Percentiles rank a stretch among this genome's conserved stretches.
These are phyloP conservation scores for Phanerochaete carnosa DNA, from an alignment of 768 basidiomycete species.

Conservation along the genomic window DNA sequence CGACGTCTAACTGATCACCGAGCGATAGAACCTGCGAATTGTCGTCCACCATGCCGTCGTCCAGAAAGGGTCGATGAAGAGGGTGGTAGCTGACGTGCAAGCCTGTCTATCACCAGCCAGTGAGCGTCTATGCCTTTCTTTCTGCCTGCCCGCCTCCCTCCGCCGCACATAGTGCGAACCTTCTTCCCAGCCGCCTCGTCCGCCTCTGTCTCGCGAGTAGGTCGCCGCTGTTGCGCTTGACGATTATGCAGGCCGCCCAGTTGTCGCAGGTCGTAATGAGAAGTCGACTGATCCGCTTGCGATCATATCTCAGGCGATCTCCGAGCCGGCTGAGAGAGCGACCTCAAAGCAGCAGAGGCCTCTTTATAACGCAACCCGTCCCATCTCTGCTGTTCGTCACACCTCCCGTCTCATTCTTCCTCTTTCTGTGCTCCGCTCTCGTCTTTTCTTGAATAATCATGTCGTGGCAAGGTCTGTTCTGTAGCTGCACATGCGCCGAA, in stretches of 20 bases:
- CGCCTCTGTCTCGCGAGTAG: background rate
- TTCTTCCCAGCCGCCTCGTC: background rate
- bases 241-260: background rate
- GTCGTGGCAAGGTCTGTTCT: conserved; percentile 67
- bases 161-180: background rate
- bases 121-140: background rate
- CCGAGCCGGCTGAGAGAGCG: conserved; percentile 5
- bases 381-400: conserved; percentile 8
- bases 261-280: background rate
- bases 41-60: background rate
- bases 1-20: background rate
- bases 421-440: conserved; percentile 1
- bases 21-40: background rate
- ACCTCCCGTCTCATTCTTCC: conserved; percentile 4
- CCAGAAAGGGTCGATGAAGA: background rate
- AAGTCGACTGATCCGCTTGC: conserved; percentile 2
- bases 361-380: conserved; percentile 8
- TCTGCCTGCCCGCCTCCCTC: background rate
- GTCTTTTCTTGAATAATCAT: conserved; percentile 30
- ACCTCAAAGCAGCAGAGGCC: background rate
- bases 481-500: background rate
- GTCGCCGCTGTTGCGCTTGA: background rate
- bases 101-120: too few species aligned
- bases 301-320: conserved; percentile 16
- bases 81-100: background rate